Percentiles rank a stretch among this genome's conserved stretches.
These are phyloP conservation scores for Vitis hybrid DNA, from an alignment of 177 flowering plant genomes.

Conservation along the genomic window DNA sequence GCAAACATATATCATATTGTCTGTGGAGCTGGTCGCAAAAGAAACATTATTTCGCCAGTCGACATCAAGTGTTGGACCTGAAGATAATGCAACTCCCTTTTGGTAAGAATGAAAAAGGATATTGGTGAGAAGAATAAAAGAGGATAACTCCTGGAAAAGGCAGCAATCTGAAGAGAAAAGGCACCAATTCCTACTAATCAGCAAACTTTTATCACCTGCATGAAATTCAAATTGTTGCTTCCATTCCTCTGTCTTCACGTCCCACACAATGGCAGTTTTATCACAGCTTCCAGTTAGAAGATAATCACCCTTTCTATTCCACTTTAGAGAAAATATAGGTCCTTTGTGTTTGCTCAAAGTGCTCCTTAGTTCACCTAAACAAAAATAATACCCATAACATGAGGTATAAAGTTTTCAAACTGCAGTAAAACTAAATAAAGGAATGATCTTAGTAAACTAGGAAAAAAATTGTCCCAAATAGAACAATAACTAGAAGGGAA, in stretches of 20 bases:
- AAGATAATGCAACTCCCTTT: background rate
- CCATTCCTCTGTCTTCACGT: constrained; percentile 85
- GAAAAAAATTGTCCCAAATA: background rate
- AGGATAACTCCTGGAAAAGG: too few relatives aligned
- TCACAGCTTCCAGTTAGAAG: constrained; percentile 98
- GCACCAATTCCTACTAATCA: background rate
- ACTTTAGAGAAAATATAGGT: constrained; percentile 90
- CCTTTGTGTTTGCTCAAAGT: constrained; percentile 90
- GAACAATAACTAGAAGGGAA: background rate
- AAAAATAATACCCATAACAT: constrained; percentile 1
- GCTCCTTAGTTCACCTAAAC: constrained; percentile 71
- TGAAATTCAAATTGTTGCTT: constrained; percentile 96
- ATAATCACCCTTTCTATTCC: constrained; percentile 98
- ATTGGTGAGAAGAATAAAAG: too few relatives aligned
- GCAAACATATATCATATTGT: constrained; percentile 92
- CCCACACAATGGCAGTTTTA: constrained; percentile 98
- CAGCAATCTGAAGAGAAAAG: background rate
- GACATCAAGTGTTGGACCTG: constrained; percentile 98
- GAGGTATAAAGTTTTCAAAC: background rate
- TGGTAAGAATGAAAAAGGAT: too few relatives aligned
- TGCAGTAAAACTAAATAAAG: constrained; percentile 1
- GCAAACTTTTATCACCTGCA: constrained; percentile 45
- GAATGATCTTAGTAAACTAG: background rate
- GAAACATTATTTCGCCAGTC: constrained; percentile 93
- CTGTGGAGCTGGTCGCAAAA: constrained; percentile 97